Percentiles rank a stretch among this genome's conserved stretches.
phyloP scores from a whole-genome alignment of 495 filamentous ascomycete species.

The Neurospora sublineolata region DNA sequence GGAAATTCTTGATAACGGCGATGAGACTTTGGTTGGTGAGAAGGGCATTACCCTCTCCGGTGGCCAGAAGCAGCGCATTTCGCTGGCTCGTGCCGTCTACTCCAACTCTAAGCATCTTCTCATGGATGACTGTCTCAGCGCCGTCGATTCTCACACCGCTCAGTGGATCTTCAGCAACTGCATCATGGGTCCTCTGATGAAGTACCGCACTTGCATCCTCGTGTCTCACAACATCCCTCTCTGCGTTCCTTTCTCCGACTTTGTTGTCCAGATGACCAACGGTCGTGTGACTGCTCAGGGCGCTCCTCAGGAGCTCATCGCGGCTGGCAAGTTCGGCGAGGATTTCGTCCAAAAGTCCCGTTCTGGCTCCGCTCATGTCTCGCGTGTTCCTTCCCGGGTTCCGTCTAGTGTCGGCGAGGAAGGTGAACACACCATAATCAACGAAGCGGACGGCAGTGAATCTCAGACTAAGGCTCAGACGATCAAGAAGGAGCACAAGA shows the following conservation, averaged over 20 bases:
- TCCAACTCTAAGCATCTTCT: slow-evolving; percentile 82
- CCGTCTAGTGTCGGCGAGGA: slow-evolving; percentile 55
- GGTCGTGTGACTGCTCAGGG: slow-evolving; percentile 72
- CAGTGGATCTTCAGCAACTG: slow-evolving; percentile 97
- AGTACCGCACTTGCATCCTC: slow-evolving; percentile 77
- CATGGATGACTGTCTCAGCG: slow-evolving; percentile 91
- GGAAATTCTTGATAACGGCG: slow-evolving; percentile 82
- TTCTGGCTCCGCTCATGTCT: slow-evolving; percentile 52
- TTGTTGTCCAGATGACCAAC: slow-evolving; percentile 79
- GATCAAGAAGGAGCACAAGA: slow-evolving; percentile 36
- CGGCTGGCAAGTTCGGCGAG: slow-evolving; percentile 75
- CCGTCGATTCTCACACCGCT: slow-evolving; percentile 96
- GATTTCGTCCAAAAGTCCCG: slow-evolving; percentile 60
- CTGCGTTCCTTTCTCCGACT: slow-evolving; percentile 64
- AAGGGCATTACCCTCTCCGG: slow-evolving; percentile 96
- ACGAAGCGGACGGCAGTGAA: slow-evolving; percentile 26
- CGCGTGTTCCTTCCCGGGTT: slow-evolving; percentile 59
- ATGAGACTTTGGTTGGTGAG: slow-evolving; percentile 90
- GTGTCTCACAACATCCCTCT: slow-evolving; percentile 93
- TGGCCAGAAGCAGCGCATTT: slow-evolving; percentile 96
- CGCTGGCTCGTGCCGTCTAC: slow-evolving; percentile 86
- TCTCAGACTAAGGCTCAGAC: slow-evolving; percentile 22
- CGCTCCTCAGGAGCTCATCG: slow-evolving; percentile 59
- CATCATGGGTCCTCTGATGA: slow-evolving; percentile 83
- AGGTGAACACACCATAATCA: slow-evolving; percentile 34